Base-by-base conservation (phyloP, 2,329 filamentous ascomycete genomes). In the Neofusicoccum ribis region DNA sequence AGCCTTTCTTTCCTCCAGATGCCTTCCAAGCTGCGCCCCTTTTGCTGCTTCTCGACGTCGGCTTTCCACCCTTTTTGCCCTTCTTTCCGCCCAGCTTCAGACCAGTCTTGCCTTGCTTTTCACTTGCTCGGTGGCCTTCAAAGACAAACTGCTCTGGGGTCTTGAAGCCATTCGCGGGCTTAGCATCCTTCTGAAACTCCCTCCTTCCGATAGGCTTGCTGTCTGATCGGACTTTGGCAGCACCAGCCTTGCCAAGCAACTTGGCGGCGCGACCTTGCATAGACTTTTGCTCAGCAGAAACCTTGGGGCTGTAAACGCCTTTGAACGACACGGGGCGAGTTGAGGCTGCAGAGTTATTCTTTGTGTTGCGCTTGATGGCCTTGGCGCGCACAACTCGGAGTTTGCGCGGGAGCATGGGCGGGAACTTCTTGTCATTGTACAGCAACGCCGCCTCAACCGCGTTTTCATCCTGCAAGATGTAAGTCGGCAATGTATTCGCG, bases 371-470 rank as follows among this genome's bases (percentile, higher is more conserved):
- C 70, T 80, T 80, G 62, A 79, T 71, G 37, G 90, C 90, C 78
- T 93, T 94, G 73, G 95, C 95, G 67, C 95, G 89, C 54, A 88
- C 90, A 52, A 99, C 93, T 63, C 95, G 90, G 39, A 99, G 83
- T 69, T 89, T 86, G 51, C 95, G 89, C 9, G 94, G 94, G n/a
- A 98, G 87, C 86, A 97, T 89, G 17, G 94, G 94, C 15, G 94
- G 93, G 73, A 93, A 98, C 72, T 91, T 95, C 83, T 98, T 96
- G 68, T 88, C 93, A 75, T 97, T 86, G 67, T 94, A 87, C 44
- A 96, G 85, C 12, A 99, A 85, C 1, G 95, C 95, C n/a, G 90
- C 86, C 78, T 99, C 95, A 51, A 99, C 94, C 50, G 89, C 84
- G 72, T 96, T 97, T 68, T 85, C 87, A 72, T 98, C 92, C 82